Conservation (phyloP, 2,329 filamentous ascomycete genomes). For the Colletotrichum trifolii region DNA sequence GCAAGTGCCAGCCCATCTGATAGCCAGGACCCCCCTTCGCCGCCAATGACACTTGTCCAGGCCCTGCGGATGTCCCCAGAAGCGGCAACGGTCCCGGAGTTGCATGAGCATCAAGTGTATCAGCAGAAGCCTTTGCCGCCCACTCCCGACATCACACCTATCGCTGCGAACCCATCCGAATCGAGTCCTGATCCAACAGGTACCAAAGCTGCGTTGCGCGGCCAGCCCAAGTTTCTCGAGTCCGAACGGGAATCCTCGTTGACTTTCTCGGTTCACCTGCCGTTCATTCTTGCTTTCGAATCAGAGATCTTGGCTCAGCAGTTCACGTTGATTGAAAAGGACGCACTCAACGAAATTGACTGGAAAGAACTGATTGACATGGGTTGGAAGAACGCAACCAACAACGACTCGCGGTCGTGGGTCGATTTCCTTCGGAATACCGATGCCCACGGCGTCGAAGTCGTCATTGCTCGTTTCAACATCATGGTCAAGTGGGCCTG, state of each 20-base stretch:
- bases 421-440: conserved; percentile 81
- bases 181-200: conserved; percentile 46
- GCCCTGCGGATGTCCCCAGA: conserved; percentile 57
- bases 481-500: conserved; percentile 89
- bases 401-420: conserved; percentile 78
- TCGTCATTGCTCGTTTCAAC: conserved; percentile 88
- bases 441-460: conserved; percentile 80
- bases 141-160: conserved; percentile 63
- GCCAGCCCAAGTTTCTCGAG: conserved; percentile 46
- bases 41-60: conserved; percentile 60
- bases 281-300: conserved; percentile 84
- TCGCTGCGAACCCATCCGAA: conserved; percentile 49
- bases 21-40: conserved; percentile 47
- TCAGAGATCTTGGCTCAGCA: conserved; percentile 83
- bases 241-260: conserved; percentile 41
- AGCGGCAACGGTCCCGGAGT: conserved; percentile 48
- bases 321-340: conserved; percentile 87
- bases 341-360: conserved; percentile 86
- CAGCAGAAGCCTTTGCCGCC: conserved; percentile 58
- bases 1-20: conserved; percentile 19
- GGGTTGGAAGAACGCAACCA: conserved; percentile 78
- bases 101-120: conserved; percentile 56
- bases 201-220: conserved; percentile 50
- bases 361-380: conserved; percentile 90
- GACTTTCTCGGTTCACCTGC: conserved; percentile 71